Conservation (phyloP, 23 red algal species). For the Gracilariopsis chorda region DNA sequence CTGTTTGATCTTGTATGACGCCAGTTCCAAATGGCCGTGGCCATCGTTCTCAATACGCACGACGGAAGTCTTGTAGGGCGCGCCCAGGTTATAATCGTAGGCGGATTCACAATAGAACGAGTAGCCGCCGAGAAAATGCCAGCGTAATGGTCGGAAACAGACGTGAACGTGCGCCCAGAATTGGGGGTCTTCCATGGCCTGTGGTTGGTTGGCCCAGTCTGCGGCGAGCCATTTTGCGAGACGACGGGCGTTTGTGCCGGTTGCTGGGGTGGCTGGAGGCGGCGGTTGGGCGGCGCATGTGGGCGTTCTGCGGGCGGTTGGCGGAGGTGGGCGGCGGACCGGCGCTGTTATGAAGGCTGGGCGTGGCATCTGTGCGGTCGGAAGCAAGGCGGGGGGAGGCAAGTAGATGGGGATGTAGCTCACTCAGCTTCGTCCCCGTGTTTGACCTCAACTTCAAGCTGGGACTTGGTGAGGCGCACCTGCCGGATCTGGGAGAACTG, state of each 20-base stretch:
- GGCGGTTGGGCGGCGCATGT: background rate
- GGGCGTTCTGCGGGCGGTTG: too few species aligned
- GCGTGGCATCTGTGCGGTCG: too few species aligned
- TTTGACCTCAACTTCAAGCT: too few species aligned
- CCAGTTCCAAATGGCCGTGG: constrained; percentile 59
- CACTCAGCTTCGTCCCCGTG: too few species aligned
- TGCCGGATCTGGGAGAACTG: too few species aligned
- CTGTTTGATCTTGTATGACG: constrained; percentile 75
- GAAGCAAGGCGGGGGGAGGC: too few species aligned
- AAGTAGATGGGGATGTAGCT: too few species aligned
- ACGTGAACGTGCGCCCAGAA: constrained; percentile 98
- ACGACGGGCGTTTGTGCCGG: constrained; percentile 25
- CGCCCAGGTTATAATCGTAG: constrained; percentile 72
- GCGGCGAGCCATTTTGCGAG: constrained; percentile 77
- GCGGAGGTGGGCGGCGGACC: background rate
- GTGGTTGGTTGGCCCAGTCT: constrained; percentile 87
- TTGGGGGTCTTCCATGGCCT: constrained; percentile 86
- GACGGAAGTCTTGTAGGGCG: constrained; percentile 88
- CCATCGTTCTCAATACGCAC: constrained; percentile 54
- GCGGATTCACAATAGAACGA: constrained; percentile 81
- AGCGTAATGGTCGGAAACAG: constrained; percentile 81
- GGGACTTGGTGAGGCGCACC: too few species aligned
- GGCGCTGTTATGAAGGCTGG: too few species aligned
- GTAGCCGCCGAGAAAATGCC: constrained; percentile 68
- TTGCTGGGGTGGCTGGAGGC: constrained; percentile 17